Evolutionary conservation across 139 green algal genomes (phyloP).

Genomic region (Dunaliella sp.): DNA sequence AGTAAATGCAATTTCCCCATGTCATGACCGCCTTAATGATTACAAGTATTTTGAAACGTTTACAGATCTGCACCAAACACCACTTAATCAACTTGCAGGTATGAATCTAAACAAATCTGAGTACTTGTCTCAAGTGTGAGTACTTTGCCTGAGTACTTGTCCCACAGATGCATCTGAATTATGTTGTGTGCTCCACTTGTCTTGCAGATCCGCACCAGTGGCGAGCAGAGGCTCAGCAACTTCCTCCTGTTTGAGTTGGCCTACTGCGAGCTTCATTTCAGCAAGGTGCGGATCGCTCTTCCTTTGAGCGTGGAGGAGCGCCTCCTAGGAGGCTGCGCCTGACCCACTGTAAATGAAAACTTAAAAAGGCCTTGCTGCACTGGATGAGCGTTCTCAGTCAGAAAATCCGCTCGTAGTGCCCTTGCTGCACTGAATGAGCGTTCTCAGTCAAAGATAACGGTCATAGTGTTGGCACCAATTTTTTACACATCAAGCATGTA

Average conservation of each 20-base stretch:
- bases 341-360: not conserved
- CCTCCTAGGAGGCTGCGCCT: not conserved
- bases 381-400: not conserved
- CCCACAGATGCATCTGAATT: not conserved
- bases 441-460: not conserved
- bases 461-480: not conserved
- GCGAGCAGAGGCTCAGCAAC: constrained; percentile 77
- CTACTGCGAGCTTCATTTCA: constrained; percentile 67
- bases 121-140: too few species aligned
- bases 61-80: not conserved
- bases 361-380: not conserved
- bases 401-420: too few species aligned
- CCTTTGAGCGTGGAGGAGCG: too few species aligned
- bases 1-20: too few species aligned
- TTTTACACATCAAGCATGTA: not conserved
- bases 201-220: constrained; percentile 71
- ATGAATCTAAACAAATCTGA: too few species aligned
- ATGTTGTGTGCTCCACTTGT: not conserved
- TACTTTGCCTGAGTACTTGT: too few species aligned
- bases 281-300: not conserved
- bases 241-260: constrained; percentile 81
- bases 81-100: not conserved
- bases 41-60: too few species aligned
- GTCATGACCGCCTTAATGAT: too few species aligned
- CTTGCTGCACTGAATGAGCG: not conserved